phyloP scores from a whole-genome alignment of 1,284 basidiomycete species.

The Trichosporon sp. region DNA sequence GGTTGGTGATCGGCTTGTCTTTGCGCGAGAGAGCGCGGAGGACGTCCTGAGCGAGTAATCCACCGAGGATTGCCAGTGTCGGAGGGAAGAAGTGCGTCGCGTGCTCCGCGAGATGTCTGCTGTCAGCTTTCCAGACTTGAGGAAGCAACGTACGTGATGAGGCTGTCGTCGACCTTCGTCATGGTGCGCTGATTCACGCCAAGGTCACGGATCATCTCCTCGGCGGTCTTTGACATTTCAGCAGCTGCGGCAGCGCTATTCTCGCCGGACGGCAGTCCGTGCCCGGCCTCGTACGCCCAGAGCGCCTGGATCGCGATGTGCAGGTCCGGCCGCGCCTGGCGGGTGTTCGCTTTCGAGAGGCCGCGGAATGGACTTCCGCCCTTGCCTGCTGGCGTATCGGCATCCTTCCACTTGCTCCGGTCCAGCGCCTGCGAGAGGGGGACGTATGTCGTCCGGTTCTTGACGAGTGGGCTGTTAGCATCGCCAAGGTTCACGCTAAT shows the following conservation, averaged over 20 bases:
- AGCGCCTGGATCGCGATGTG: conserved; percentile 69
- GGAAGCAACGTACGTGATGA: conserved; percentile 30
- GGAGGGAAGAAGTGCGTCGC: conserved; percentile 81
- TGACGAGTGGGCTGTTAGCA: conserved; percentile 47
- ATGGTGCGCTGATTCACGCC: conserved; percentile 63
- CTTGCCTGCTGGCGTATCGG: conserved; percentile 12
- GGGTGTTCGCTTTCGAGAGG: conserved; percentile 66
- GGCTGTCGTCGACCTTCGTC: conserved; percentile 54
- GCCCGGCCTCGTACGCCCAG: conserved; percentile 70
- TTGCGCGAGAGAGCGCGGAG: conserved; percentile 83
- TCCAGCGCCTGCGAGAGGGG: conserved; percentile 62
- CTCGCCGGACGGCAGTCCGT: conserved; percentile 59
- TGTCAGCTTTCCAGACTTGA: neutral
- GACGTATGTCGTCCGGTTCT: conserved; percentile 60
- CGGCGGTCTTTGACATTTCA: conserved; percentile 60
- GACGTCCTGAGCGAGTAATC: conserved; percentile 89
- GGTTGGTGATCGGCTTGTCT: conserved; percentile 86
- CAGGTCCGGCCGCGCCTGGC: conserved; percentile 66
- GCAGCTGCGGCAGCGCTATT: conserved; percentile 49
- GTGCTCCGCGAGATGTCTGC: conserved; percentile 60
- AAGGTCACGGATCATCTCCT: conserved; percentile 57
- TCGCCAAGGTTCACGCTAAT: neutral
- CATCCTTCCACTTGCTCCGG: conserved; percentile 33
- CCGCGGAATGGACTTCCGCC: conserved; percentile 58
- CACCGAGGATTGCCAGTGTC: conserved; percentile 86